phyloP scores from a whole-genome alignment of 2,329 filamentous ascomycete genomes.

The Hymenoscyphus occultus region DNA sequence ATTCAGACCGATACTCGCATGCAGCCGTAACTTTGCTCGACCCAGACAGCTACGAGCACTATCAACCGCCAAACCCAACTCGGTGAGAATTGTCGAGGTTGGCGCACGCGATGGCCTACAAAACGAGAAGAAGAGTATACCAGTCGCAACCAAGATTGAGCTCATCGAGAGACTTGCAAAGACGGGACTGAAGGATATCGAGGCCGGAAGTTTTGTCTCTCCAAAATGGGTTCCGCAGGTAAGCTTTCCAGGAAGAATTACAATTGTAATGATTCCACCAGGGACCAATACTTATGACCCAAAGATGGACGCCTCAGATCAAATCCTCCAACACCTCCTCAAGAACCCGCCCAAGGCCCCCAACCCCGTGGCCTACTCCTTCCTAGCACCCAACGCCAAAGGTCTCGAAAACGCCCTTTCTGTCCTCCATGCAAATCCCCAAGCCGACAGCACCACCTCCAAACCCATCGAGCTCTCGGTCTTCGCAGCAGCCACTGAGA shows the following conservation, averaged over 20 bases:
- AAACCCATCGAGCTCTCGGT: constrained; percentile 67
- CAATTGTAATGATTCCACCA: background rate
- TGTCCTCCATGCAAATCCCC: constrained; percentile 53
- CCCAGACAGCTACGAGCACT: constrained; percentile 24
- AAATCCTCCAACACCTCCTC: constrained; percentile 69
- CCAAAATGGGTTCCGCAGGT: constrained; percentile 85
- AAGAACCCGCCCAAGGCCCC: constrained; percentile 52
- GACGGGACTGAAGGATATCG: constrained; percentile 70
- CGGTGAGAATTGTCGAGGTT: constrained; percentile 72
- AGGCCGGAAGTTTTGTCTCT: constrained; percentile 78
- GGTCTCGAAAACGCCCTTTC: constrained; percentile 63
- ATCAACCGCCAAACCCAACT: constrained; percentile 30
- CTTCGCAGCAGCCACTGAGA: constrained; percentile 78
- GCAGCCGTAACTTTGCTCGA: constrained; percentile 11
- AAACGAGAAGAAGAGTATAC: constrained; percentile 72
- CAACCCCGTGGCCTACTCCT: constrained; percentile 68
- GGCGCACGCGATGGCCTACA: constrained; percentile 84
- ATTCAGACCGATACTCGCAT: constrained; percentile 11
- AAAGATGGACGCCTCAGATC: constrained; percentile 75
- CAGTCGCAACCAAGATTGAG: constrained; percentile 71
- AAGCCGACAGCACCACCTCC: constrained; percentile 3
- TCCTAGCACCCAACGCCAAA: constrained; percentile 74
- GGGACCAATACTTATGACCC: background rate
- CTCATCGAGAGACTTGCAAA: constrained; percentile 66
- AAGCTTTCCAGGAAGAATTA: background rate